Conservation (phyloP, 1,284 basidiomycete genomes). For the Ustilago crameri region DNA sequence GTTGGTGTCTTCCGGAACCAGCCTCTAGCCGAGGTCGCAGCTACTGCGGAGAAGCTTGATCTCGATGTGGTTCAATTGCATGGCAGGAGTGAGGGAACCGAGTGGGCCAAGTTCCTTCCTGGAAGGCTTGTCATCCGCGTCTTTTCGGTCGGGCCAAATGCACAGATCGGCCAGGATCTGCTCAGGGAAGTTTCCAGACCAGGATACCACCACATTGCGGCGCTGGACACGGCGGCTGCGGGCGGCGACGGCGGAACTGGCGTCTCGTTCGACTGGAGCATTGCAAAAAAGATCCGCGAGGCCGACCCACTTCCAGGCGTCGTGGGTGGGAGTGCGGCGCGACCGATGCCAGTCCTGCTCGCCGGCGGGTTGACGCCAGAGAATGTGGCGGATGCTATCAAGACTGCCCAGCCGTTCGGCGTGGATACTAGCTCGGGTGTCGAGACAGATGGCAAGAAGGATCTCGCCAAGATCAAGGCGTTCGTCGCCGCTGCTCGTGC, state of each 20-base stretch:
- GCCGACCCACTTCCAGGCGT: conserved; percentile 36
- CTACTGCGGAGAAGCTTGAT: conserved; percentile 41
- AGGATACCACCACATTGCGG: conserved; percentile 62
- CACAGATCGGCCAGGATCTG: conserved; percentile 17
- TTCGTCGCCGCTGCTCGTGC: conserved; percentile 40
- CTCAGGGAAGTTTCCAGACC: conserved; percentile 55
- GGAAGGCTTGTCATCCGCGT: conserved; percentile 63
- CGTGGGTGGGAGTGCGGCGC: conserved; percentile 21
- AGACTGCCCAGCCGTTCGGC: conserved; percentile 37
- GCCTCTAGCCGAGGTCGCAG: conserved; percentile 56
- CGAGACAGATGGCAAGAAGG: conserved; percentile 61
- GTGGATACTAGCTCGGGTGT: conserved; percentile 66
- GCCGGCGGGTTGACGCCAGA: conserved; percentile 62
- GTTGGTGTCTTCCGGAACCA: conserved; percentile 67
- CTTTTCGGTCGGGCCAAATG: conserved; percentile 51
- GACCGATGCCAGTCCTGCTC: conserved; percentile 53
- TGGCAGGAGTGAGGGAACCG: conserved; percentile 57
- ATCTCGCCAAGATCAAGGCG: conserved; percentile 49
- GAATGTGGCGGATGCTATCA: conserved; percentile 58
- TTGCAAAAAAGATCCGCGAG: conserved; percentile 40
- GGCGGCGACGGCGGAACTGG: conserved; percentile 59
- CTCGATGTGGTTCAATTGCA: conserved; percentile 67
- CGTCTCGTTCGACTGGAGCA: conserved; percentile 56
- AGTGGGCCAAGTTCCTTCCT: conserved; percentile 64
- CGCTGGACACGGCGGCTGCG: conserved; percentile 55